Evolutionary conservation across 148 eudicot species (phyloP).

Genomic region (Cornus kousa): DNA sequence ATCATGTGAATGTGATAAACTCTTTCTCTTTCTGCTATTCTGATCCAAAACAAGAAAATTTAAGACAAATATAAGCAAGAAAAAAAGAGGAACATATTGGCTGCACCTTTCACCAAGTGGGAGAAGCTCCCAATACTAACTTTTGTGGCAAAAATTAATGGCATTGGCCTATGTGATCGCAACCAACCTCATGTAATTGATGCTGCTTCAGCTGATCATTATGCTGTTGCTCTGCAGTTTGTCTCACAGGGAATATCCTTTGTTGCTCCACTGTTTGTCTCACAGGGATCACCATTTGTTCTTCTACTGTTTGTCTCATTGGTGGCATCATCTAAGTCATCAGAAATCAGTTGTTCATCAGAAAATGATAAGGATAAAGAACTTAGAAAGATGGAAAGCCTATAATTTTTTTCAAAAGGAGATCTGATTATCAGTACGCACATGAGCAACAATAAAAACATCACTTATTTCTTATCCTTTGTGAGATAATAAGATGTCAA

Average conservation of each 20-base stretch:
- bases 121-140: background rate
- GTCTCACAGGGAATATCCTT: background rate
- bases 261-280: background rate
- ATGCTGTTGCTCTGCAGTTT: background rate
- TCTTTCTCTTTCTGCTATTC: slow-evolving; percentile 5
- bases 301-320: background rate
- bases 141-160: background rate
- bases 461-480: background rate
- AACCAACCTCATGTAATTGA: slow-evolving; percentile 1
- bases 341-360: background rate
- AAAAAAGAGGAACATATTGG: background rate
- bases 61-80: background rate
- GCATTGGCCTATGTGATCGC: background rate
- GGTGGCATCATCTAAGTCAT: slow-evolving; percentile 11
- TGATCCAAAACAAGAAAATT: background rate
- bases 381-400: too few relatives aligned
- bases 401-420: background rate
- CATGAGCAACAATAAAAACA: background rate
- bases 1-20: background rate
- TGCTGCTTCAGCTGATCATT: slow-evolving; percentile 2
- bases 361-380: background rate
- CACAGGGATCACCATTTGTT: background rate
- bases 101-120: background rate
- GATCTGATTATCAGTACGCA: background rate
- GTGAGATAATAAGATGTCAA: background rate